Conservation (phyloP, 2,329 filamentous ascomycete species). For the Trichoderma asperellum region DNA sequence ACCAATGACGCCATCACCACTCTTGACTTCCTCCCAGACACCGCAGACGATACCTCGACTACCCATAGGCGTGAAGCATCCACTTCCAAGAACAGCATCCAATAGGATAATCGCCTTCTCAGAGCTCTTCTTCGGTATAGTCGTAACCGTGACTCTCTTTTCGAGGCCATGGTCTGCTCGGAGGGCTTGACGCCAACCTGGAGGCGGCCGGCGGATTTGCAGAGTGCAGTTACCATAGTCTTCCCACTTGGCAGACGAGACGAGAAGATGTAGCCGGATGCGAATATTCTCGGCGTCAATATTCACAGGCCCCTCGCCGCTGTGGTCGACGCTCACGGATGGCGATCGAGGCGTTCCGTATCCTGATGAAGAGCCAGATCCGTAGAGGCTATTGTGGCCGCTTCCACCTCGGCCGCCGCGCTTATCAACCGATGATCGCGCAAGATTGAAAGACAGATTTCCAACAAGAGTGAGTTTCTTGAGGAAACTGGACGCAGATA, state of each 20-base stretch:
- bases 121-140: constrained; percentile 65
- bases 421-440: constrained; percentile 72
- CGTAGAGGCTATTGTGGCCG: constrained; percentile 64
- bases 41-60: constrained; percentile 86
- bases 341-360: constrained; percentile 57
- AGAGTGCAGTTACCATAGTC: constrained; percentile 85
- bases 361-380: constrained; percentile 57
- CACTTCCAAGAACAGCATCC: constrained; percentile 83
- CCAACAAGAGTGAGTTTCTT: constrained; percentile 73
- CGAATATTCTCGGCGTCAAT: constrained; percentile 73
- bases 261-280: constrained; percentile 82
- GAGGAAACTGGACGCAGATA: constrained; percentile 80
- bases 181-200: constrained; percentile 61
- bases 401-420: constrained; percentile 53
- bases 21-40: constrained; percentile 78
- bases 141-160: constrained; percentile 81
- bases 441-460: constrained; percentile 77
- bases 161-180: constrained; percentile 69
- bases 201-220: constrained; percentile 77
- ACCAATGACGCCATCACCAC: constrained; percentile 61
- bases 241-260: constrained; percentile 79
- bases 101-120: constrained; percentile 67
- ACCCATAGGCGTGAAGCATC: constrained; percentile 81
- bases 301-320: constrained; percentile 60
- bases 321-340: constrained; percentile 59